phyloP scores from a whole-genome alignment of 371 early-diverging fungal genomes.

The Zancudomyces culisetae region DNA sequence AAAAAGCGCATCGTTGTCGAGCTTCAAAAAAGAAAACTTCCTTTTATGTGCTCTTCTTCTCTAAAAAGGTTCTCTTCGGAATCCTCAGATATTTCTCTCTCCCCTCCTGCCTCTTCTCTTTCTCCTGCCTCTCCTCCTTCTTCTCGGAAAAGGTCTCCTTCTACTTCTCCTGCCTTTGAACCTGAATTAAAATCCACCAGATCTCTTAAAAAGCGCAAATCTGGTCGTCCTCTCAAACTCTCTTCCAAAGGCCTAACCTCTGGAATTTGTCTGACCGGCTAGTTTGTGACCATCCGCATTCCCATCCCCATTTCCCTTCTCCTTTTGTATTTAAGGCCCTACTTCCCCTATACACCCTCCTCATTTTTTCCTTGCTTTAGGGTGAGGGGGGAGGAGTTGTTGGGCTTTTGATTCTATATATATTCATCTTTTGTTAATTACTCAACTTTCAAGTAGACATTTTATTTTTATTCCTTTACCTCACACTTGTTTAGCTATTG shows the following conservation, averaged over 20 bases:
- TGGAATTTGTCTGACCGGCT: neutral
- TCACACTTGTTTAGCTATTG: too few species aligned
- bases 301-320: too few species aligned
- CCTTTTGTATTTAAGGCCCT: too few species aligned
- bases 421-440: too few species aligned
- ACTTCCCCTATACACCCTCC: too few species aligned
- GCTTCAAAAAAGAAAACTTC: slow-evolving; percentile 21
- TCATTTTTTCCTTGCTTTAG: too few species aligned
- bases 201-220: neutral
- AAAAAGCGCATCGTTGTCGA: slow-evolving; percentile 19
- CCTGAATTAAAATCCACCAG: neutral
- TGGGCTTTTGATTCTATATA: too few species aligned
- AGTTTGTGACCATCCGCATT: too few species aligned
- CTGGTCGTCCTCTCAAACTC: neutral
- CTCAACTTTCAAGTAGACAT: too few species aligned
- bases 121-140: neutral
- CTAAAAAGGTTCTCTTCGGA: too few species aligned
- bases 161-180: neutral
- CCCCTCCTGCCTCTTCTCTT: neutral
- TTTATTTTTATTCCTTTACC: too few species aligned
- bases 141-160: neutral
- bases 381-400: too few species aligned
- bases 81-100: neutral
- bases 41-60: slow-evolving; percentile 22
- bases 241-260: neutral